Evolutionary conservation across 169 alveolate genomes (phyloP).

Genomic region (Eimeria necatrix): DNA sequence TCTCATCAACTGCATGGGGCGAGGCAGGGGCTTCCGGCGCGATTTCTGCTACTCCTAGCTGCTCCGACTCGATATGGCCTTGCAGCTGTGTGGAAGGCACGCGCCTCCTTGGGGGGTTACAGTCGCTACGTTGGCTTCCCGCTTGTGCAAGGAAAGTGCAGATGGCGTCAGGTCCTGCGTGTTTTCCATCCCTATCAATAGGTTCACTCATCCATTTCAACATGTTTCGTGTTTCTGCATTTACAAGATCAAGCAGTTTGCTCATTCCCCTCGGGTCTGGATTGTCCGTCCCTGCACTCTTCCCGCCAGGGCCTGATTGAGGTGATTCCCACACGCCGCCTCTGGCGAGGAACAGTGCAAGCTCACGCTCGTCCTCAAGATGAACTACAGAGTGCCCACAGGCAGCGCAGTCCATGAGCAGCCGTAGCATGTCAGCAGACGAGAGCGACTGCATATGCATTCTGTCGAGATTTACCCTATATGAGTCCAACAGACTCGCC

Average conservation of each 20-base stretch:
- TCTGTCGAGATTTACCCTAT: constrained; percentile 68
- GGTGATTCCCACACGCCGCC: background rate
- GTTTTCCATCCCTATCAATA: background rate
- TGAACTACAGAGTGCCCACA: constrained; percentile 71
- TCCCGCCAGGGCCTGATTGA: background rate
- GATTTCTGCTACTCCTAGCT: background rate
- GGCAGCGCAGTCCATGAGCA: constrained; percentile 78
- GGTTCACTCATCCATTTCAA: constrained; percentile 56
- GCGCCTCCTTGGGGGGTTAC: constrained; percentile 50
- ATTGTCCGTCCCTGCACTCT: background rate
- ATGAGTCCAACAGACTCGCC: constrained; percentile 47
- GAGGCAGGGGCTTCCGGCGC: background rate
- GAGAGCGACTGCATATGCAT: constrained; percentile 72
- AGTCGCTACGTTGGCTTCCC: constrained; percentile 53
- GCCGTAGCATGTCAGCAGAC: constrained; percentile 77
- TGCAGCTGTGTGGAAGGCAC: constrained; percentile 61
- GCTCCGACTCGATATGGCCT: constrained; percentile 63
- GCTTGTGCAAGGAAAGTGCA: constrained; percentile 66
- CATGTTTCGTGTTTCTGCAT: constrained; percentile 69
- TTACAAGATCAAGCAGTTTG: constrained; percentile 54
- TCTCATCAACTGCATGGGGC: background rate
- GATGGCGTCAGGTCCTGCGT: constrained; percentile 76
- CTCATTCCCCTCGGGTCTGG: background rate
- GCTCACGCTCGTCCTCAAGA: constrained; percentile 76
- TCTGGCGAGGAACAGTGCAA: constrained; percentile 68